Evolutionary conservation across 495 filamentous ascomycete genomes (phyloP).

Genomic region (Aspergillus olivimuriae): DNA sequence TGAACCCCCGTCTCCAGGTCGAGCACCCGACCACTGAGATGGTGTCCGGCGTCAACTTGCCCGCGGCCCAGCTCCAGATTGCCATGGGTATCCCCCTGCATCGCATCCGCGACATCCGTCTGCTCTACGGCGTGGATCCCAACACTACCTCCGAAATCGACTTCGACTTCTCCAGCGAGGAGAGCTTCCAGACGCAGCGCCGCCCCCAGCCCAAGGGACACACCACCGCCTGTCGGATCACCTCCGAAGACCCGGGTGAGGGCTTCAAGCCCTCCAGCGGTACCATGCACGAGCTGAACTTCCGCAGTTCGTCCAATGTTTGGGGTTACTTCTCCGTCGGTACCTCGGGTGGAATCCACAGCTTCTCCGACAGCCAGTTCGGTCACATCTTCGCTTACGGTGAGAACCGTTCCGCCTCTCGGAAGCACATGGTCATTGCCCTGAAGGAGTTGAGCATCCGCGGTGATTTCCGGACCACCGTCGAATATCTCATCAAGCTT

Average conservation of each 20-base stretch:
- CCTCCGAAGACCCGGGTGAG: slow-evolving; percentile 97
- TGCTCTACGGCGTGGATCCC: slow-evolving; percentile 94
- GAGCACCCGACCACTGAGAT: slow-evolving; percentile 99
- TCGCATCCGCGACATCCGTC: slow-evolving; percentile 89
- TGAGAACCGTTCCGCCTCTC: slow-evolving; percentile 88
- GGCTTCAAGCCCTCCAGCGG: slow-evolving; percentile 99
- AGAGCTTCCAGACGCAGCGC: slow-evolving; percentile 77
- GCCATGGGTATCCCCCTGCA: slow-evolving; percentile 98
- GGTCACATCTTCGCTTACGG: slow-evolving; percentile 99
- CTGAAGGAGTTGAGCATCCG: slow-evolving; percentile 99
- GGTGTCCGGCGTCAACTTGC: slow-evolving; percentile 96
- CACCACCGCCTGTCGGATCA: slow-evolving; percentile 98
- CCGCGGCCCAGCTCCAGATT: slow-evolving; percentile 95
- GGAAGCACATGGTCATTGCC: slow-evolving; percentile 99
- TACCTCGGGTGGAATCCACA: slow-evolving; percentile 94
- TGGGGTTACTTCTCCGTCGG: slow-evolving; percentile 99
- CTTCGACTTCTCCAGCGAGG: slow-evolving; percentile 88
- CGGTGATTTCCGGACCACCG: slow-evolving; percentile 96
- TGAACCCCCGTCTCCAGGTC: slow-evolving; percentile 97
- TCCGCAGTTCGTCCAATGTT: slow-evolving; percentile 95
- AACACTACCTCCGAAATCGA: slow-evolving; percentile 82
- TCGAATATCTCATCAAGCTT: slow-evolving; percentile 98
- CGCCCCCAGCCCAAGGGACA: slow-evolving; percentile 91
- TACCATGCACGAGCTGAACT: slow-evolving; percentile 99
- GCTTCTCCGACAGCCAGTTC: slow-evolving; percentile 98